Base-by-base conservation (phyloP, 1,139 yeast genomes). In the Citeromyces hawaiiensis region DNA sequence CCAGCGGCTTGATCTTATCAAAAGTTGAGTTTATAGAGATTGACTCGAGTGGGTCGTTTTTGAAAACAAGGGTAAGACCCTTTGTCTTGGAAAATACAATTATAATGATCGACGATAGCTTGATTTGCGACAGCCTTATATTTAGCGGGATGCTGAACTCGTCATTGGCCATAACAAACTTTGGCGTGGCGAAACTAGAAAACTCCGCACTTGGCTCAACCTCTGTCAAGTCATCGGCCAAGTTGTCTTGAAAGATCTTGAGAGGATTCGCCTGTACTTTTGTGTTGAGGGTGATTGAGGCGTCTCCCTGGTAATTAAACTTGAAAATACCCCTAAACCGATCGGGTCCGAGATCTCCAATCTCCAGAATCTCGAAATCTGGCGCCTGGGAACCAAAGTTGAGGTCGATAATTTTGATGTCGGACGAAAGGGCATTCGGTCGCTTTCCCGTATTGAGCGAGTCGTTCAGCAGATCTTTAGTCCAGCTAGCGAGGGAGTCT, bases 281-380 rank as follows among this genome's bases (percentile, higher is more conserved):
- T 1, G 95, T 86, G 41, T 80, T 83, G 42, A 85, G 65, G 1
- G 93, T 82, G 42, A 85, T 72, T 42, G 77, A 76, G 23, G 88
- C 87, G 54, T 83, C 87, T 3, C 96, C 96, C 39, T 68, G 65
- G 54, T 86, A 85, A 47, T 75, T 77, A 46, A 85, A 72, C 53
- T 85, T 83, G 64, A 85, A 86, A 27, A 85, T 85, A 1, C 95
- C 95, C 43, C 94, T 65, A 52, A 85, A 86, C 45, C 86, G 61
- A 56, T 85, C 94, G 29, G 66, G 70, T 10, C 81, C 94, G 38
- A 86, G 60, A 54, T 85, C 95, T 2, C 95, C 95, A 47, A 85
- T 81, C 53, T 85, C 95, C 44, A 85, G 63, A 34, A 86, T 81
- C 57, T 85, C 95, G 47, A 85, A 75, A 42, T 69, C 68, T 0